Base-by-base conservation (phyloP, 2,329 filamentous ascomycete species). In the Phaeosphaeria sp. region DNA sequence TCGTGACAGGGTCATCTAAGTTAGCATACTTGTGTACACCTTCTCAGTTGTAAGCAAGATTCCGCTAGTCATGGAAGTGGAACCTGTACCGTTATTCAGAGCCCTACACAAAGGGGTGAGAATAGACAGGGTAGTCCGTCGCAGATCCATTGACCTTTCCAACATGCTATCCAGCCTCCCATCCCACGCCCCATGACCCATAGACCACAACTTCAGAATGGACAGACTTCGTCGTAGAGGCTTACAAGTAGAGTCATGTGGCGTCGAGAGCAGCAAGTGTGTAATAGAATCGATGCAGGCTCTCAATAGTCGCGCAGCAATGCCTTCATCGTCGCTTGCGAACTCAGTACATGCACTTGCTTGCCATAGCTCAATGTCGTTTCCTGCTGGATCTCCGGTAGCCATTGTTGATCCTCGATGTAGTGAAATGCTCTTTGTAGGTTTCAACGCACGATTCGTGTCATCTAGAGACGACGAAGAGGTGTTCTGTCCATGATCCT, bases 121-220 rank as follows among this genome's bases (percentile, higher is more conserved):
- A 6, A 63, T 50, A 13, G 57, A 55, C 7, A 71, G 33, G 1
- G 58, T 62, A 2, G 60, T 66, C 11, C 54, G 33, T 2, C 54
- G 55, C 5, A 71, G 46, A 11, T 41, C 39, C 20, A 55, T 65
- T 1, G 65, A 69, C 11, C 51, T 42, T n/a, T 67, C 56, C n/a
- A 71, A 56, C 0, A 55, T 17, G 3, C 23, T 6, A 46, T 71
- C 67, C 10, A 71, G 51, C 15, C 47, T 54, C 6, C 67, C 63
- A 4, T 54, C 36, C 7, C 23, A 41, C 1, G 54, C 62, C 3
- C 50, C 49, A 46, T 69, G 56, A 11, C 65, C 66, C 11, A 64
- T 58, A 3, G 48, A 55, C 66, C 67, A 71, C 10, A 71, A 56
- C 20, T 52, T 54, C 10, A 71, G 27, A 4, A 44, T 62, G 33